Percentiles rank a stretch among this genome's conserved stretches.
These are phyloP conservation scores for Pseudogymnoascus sp. DNA, from an alignment of 2,329 filamentous ascomycete genomes.

Conservation along the genomic window DNA sequence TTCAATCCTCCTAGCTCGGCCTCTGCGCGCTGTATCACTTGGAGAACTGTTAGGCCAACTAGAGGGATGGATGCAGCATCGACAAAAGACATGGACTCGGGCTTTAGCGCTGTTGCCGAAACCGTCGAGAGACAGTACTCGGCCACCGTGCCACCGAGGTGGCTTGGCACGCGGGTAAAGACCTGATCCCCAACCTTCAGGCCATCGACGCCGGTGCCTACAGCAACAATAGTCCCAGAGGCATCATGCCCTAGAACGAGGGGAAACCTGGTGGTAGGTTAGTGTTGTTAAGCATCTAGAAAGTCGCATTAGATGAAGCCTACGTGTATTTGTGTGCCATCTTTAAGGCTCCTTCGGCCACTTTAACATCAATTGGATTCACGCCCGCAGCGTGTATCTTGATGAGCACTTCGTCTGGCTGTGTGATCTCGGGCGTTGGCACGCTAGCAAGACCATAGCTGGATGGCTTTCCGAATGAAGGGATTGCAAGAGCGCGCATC, in stretches of 20 bases:
- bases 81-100: conserved; percentile 33
- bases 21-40: conserved; percentile 19
- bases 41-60: conserved; percentile 35
- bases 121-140: conserved; percentile 22
- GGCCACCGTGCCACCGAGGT: conserved; percentile 27
- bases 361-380: conserved; percentile 39
- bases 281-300: not conserved
- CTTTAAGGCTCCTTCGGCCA: conserved; percentile 32
- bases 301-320: conserved; percentile 13
- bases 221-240: conserved; percentile 27
- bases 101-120: conserved; percentile 30
- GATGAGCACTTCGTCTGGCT: conserved; percentile 38
- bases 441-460: conserved; percentile 30
- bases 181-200: conserved; percentile 31
- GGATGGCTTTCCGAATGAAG: conserved; percentile 21
- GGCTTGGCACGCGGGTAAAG: conserved; percentile 29
- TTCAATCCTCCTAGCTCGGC: conserved; percentile 12
- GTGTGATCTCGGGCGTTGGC: conserved; percentile 37
- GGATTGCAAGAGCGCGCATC: conserved; percentile 24
- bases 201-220: conserved; percentile 26
- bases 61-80: conserved; percentile 38
- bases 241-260: conserved; percentile 22
- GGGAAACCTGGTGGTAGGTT: not conserved
- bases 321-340: conserved; percentile 28
- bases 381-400: conserved; percentile 36